phyloP scores from a whole-genome alignment of 2,329 filamentous ascomycete genomes.

The Epicoccum nigrum region DNA sequence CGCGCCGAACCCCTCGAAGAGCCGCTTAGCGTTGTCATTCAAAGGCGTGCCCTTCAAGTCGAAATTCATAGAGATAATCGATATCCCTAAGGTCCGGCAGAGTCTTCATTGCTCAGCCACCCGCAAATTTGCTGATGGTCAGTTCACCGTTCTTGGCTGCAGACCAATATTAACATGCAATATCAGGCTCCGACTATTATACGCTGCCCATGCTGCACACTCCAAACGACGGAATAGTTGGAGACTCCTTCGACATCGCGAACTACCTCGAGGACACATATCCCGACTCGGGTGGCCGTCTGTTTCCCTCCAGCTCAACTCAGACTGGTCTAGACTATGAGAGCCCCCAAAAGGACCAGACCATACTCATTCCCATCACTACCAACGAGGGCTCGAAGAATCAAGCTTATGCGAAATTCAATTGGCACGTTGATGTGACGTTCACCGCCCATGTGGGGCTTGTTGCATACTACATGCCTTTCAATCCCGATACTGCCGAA shows the following conservation, averaged over 20 bases:
- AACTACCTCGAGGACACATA: conserved; percentile 62
- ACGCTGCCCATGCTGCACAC: conserved; percentile 66
- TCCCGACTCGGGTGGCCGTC: conserved; percentile 53
- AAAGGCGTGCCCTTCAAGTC: conserved; percentile 57
- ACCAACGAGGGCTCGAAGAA: conserved; percentile 46
- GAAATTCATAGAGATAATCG: conserved; percentile 60
- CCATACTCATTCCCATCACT: conserved; percentile 46
- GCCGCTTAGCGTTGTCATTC: conserved; percentile 57
- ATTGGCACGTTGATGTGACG: conserved; percentile 59
- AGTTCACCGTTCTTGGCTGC: too few species aligned
- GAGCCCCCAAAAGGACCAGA: conserved; percentile 34
- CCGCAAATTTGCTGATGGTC: conserved; percentile 61
- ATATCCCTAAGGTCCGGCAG: conserved; percentile 54
- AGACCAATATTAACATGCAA: background rate
- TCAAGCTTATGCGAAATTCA: conserved; percentile 53
- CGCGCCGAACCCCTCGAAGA: conserved; percentile 59
- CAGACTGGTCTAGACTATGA: conserved; percentile 49
- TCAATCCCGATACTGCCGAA: conserved; percentile 58
- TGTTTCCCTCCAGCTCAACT: conserved; percentile 55
- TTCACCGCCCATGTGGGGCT: conserved; percentile 58
- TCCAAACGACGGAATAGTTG: conserved; percentile 52
- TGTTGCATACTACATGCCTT: conserved; percentile 52
- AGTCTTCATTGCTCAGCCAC: conserved; percentile 51
- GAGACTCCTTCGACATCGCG: conserved; percentile 72
- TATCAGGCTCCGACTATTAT: conserved; percentile 57